phyloP scores from a whole-genome alignment of 306 rosid genomes.

The Lablab purpureus region DNA sequence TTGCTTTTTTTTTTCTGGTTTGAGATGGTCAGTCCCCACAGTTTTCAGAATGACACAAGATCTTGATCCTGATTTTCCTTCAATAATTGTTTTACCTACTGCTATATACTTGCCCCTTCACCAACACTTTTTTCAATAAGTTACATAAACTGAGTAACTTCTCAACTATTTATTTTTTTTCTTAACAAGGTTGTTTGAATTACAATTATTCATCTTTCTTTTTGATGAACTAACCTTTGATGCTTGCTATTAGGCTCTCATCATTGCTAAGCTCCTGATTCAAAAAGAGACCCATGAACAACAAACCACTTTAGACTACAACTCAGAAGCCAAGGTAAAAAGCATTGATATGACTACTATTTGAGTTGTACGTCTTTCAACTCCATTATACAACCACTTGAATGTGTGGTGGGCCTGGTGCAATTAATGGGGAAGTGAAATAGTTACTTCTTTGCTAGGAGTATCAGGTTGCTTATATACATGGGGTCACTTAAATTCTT shows the following conservation, averaged over 20 bases:
- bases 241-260: constrained; percentile 46
- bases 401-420: constrained; percentile 44
- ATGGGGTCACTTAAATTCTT: constrained; percentile 37
- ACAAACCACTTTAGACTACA: constrained; percentile 38
- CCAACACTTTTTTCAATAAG: constrained; percentile 30
- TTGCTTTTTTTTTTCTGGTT: not conserved
- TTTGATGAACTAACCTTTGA: constrained; percentile 4
- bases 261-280: constrained; percentile 34
- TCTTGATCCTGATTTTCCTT: constrained; percentile 39
- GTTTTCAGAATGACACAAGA: constrained; percentile 40
- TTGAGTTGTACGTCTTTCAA: constrained; percentile 28
- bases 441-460: constrained; percentile 39
- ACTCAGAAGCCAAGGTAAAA: constrained; percentile 45
- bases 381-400: constrained; percentile 46
- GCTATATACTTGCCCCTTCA: constrained; percentile 16
- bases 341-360: constrained; percentile 33
- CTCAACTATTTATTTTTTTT: constrained; percentile 40
- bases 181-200: constrained; percentile 38
- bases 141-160: constrained; percentile 42
- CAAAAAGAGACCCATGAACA: constrained; percentile 42
- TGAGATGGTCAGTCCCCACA: constrained; percentile 44
- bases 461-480: constrained; percentile 39
- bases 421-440: constrained; percentile 42
- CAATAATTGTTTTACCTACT: constrained; percentile 50
- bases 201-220: not conserved